These are phyloP conservation scores for Penicillium sp. DNA, from an alignment of 2,329 filamentous ascomycete genomes.

Conservation along the genomic window DNA sequence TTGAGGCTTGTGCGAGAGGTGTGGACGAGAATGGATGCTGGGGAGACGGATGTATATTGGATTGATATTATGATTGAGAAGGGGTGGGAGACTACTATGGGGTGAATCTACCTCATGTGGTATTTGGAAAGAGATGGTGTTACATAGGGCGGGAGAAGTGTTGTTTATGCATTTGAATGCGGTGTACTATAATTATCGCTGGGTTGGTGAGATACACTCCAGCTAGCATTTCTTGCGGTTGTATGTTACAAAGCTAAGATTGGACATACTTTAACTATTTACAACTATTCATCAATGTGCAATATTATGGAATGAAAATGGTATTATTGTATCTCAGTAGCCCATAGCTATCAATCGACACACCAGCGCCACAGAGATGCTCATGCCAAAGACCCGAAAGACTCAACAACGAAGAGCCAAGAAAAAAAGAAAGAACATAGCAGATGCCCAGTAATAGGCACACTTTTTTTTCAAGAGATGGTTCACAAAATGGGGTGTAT, in stretches of 20 bases:
- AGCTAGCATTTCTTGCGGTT: neutral
- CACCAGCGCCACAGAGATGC: slow-evolving; percentile 14
- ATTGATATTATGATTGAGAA: slow-evolving; percentile 58
- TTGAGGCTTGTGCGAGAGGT: slow-evolving; percentile 53
- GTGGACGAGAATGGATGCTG: slow-evolving; percentile 53
- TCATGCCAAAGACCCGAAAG: slow-evolving; percentile 12
- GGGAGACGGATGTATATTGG: slow-evolving; percentile 50
- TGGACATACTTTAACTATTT: too few species aligned
- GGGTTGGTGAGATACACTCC: too few species aligned
- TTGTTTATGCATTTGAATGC: too few species aligned
- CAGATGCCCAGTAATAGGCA: neutral
- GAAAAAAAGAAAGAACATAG: slow-evolving; percentile 1
- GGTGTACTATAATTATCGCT: too few species aligned
- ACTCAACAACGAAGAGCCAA: neutral
- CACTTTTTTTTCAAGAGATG: neutral
- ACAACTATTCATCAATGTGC: neutral
- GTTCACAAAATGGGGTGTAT: slow-evolving; percentile 13
- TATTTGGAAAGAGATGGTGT: too few species aligned
- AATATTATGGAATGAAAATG: neutral
- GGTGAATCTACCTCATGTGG: slow-evolving; percentile 23
- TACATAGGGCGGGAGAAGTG: too few species aligned
- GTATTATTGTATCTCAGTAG: slow-evolving; percentile 13
- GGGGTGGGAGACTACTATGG: slow-evolving; percentile 57
- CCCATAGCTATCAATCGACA: slow-evolving; percentile 5
- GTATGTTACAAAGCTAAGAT: neutral